Base-by-base conservation (phyloP, 805 yeast species). In the Brettanomyces custersianus region DNA sequence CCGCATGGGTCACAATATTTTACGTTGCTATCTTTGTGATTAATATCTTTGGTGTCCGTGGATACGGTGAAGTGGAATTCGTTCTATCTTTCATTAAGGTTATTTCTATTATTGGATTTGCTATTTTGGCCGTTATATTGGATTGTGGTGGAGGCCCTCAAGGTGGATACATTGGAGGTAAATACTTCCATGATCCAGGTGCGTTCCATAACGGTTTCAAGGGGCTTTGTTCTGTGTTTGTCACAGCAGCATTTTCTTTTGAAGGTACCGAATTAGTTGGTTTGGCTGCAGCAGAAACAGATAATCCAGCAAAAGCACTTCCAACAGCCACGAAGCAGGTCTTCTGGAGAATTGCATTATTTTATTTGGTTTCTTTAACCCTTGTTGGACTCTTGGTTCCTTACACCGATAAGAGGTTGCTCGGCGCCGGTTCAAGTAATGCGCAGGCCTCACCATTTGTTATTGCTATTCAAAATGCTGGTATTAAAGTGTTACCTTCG, bases 391-490 rank as follows among this genome's bases (percentile, higher is more conserved):
- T 74, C 39, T 58, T 72, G 15, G 79, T 75, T 30, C 83, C 84
- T 30, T 69, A 67, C 53, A 59, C 65, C 50, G 63, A 69, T 41
- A 54, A 59, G 2, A 59, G 70, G 44, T 47, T 64, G 23, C 57
- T 75, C 41, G 60, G 63, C 51, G 46, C 69, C 1, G 52, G 66
- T 7, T 65, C 70, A 25, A 61, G 59, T 18, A 74, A 74, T 44
- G 70, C 74, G 27, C 58, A 76, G 19, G 78, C 84, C 18, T 80
- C 88, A 13, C 90, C 90, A 19, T 80, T 79, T 51, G 87, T 80
- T 44, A 68, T 80, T 56, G 86, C 87, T 28, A 72, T 80, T 39
- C 61, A 68, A 22, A 60, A 66, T 36, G 81, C 73, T 21, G 79
- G 80, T 45, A 74, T 80, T 44, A 62, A 60, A 33, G 81, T 74